Evolutionary conservation across 2,329 filamentous ascomycete genomes (phyloP), one percentile per base, ranked within the genome.

Genomic region (Colletotrichum sidae): DNA sequence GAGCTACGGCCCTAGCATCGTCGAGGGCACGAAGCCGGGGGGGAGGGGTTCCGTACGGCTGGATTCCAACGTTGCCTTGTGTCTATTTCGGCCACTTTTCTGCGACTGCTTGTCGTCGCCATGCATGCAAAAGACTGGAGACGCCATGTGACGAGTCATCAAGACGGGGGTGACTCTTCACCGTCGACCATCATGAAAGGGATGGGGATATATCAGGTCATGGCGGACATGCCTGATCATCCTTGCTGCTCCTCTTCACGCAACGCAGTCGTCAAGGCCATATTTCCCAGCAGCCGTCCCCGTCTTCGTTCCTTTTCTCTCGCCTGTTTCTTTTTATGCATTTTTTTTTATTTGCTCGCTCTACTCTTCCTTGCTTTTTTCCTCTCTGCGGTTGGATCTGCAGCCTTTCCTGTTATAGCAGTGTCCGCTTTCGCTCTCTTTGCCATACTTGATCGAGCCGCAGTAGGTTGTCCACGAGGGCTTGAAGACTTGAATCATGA

Each of bases 121-220:
- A 12, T 5, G 12, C 13, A 25, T n/a, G 44, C 45, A 15, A 35
- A 49, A 25, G 25, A 25, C 25, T 25, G 25, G 25, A 25, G 25
- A 25, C 25, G 44, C 10, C 55, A 64, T 60, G 60, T 51, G 50
- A 55, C 25, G 51, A 51, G 17, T 41, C 13, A 8, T 52, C 39
- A 55, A 61, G 56, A 34, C 51, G 25, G 42, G 37, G 42, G 37
- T 8, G 12, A 37, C 55, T 44, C 61, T 41, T 55, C 2, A 54
- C 33, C 37, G 25, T 46, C 42, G 12, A 44, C 42, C 4, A 65
- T 65, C 50, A 55, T 7, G 61, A 55, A 52, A 34, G 47, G 56
- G 44, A 44, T 65, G 44, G 37, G 57, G 50, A 39, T 60, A 61
- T 60, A 60, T 60, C 56, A 41, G 49, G 12, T 45, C 49, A 64